Base-by-base conservation (phyloP, 2,329 filamentous ascomycete genomes). In the Dactylonectria macrodidyma region DNA sequence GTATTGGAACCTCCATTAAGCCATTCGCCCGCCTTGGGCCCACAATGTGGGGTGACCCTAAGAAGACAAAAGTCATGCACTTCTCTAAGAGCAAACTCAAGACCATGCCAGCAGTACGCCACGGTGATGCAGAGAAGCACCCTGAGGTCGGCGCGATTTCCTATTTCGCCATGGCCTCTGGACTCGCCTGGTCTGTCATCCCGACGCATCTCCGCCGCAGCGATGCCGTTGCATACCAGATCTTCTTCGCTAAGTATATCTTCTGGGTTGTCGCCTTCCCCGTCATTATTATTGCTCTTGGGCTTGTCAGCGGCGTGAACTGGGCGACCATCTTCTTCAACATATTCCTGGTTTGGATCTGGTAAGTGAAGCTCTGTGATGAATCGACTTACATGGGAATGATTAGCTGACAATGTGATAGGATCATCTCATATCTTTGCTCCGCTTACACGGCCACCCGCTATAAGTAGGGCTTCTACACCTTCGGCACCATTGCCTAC, bases 401-500 rank as follows among this genome's bases (percentile, higher is more conserved):
- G 10, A 44, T 14, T 62, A 34, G 60, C 69, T 26, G 2, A 61
- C 36, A 9, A 19, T 19, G 30, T n/a, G 11, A 34, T 30, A 78
- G 76, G 76, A 74, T 88, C 68, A 71, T 88, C 71, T 79, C 80
- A 24, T 88, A 88, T 75, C 82, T 89, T 34, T 80, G 83, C 59
- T 81, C 80, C 26, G 85, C 87, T 59, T 85, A 83, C 77, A 87
- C 85, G 3, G 65, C 73, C 8, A 83, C 82, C 55, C 81, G 78
- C 71, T 89, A 89, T 78, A 88, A 88, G 78, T 89, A 87, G 87
- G 88, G 87, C 6, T 89, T 88, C 81, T 89, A 80, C 73, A 83
- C 79, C 68, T 87, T 88, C 64, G 87, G 86, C 69, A 85, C 84
- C 14, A 67, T 84, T n/a, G 84, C 85, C 46, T 86, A 87, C 78